Percentiles rank a stretch among this genome's conserved stretches.
Conservation (phyloP, 352 stramenopile genomes). For the Phytophthora megakarya region DNA sequence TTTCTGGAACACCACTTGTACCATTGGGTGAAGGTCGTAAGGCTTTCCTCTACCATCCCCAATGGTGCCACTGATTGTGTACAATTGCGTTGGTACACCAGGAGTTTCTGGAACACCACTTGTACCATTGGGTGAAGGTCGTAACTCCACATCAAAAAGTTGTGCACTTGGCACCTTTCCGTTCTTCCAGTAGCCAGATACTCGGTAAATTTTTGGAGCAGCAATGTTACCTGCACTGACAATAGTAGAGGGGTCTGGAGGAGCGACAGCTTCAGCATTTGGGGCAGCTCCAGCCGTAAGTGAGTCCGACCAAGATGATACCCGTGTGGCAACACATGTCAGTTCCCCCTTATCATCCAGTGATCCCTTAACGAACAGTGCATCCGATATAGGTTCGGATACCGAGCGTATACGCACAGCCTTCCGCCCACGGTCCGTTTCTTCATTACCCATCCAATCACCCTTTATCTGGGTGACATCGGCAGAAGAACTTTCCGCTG, state of each 20-base stretch:
- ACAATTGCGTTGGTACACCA: slow-evolving; percentile 26
- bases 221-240: background rate
- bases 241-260: slow-evolving; percentile 7
- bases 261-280: slow-evolving; percentile 16
- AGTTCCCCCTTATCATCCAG: slow-evolving; percentile 81
- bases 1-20: slow-evolving; percentile 17
- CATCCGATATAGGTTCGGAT: slow-evolving; percentile 53
- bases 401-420: slow-evolving; percentile 69
- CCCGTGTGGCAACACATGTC: slow-evolving; percentile 51
- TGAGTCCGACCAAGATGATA: slow-evolving; percentile 51
- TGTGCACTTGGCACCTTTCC: slow-evolving; percentile 70
- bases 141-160: slow-evolving; percentile 79
- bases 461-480: slow-evolving; percentile 47
- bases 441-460: slow-evolving; percentile 81
- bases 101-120: slow-evolving; percentile 19
- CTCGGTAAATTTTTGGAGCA: slow-evolving; percentile 43
- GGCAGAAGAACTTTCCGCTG: slow-evolving; percentile 15
- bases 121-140: slow-evolving; percentile 33
- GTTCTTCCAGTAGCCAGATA: slow-evolving; percentile 80
- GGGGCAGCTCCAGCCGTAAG: slow-evolving; percentile 27
- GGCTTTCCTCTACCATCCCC: slow-evolving; percentile 71
- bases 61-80: slow-evolving; percentile 68
- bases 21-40: slow-evolving; percentile 45
- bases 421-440: slow-evolving; percentile 66
- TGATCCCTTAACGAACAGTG: slow-evolving; percentile 62